phyloP scores from a whole-genome alignment of 208 protist species.

The Strigomonas oncopelti region DNA sequence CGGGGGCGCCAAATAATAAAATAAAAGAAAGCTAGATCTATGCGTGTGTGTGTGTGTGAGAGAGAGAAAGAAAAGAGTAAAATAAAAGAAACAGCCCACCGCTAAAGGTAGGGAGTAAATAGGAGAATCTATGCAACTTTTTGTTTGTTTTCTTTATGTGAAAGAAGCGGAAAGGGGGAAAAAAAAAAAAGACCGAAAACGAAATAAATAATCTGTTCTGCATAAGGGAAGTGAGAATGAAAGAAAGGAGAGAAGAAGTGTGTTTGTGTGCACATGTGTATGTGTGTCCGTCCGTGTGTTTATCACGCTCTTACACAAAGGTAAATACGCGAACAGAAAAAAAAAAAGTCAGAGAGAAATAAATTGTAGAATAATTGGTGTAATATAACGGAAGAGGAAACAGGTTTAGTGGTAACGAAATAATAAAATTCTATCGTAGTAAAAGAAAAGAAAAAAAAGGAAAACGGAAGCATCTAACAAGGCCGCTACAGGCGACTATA shows the following conservation, averaged over 20 bases:
- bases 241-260: not conserved
- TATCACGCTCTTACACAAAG: too few species aligned
- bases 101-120: too few species aligned
- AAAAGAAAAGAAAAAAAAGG: constrained; percentile 13
- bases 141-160: too few species aligned
- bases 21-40: not conserved
- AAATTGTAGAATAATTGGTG: too few species aligned
- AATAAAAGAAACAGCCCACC: not conserved
- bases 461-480: not conserved
- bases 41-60: not conserved
- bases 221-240: too few species aligned
- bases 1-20: not conserved
- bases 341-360: not conserved
- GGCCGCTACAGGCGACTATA: not conserved
- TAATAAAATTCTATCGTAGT: too few species aligned
- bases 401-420: too few species aligned
- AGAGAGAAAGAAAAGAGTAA: not conserved
- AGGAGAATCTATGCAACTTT: too few species aligned
- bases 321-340: not conserved
- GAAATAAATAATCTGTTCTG: too few species aligned
- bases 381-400: too few species aligned
- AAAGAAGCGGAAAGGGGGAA: too few species aligned
- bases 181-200: constrained; percentile 4
- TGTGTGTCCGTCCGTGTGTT: constrained; percentile 4
- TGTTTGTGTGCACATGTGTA: not conserved